Conservation (phyloP, 352 stramenopile genomes). For the Globisporangium nodosum region DNA sequence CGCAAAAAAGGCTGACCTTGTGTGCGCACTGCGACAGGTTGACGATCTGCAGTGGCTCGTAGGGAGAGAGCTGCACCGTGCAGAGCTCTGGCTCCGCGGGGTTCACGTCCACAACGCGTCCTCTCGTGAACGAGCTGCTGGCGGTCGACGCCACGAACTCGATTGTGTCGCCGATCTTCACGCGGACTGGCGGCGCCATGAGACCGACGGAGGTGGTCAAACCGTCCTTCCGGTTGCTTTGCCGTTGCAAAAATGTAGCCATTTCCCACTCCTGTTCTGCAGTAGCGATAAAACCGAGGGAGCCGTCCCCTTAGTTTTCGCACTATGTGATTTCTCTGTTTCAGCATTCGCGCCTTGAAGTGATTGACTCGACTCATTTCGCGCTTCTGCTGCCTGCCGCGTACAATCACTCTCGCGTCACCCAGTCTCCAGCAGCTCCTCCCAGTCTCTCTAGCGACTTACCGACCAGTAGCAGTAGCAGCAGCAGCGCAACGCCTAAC, state of each 20-base stretch:
- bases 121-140: constrained; percentile 11
- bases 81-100: constrained; percentile 15
- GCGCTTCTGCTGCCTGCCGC: not conserved
- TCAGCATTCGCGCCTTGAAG: not conserved
- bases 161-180: constrained; percentile 42
- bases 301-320: not conserved
- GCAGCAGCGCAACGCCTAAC: not conserved
- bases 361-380: not conserved
- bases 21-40: constrained; percentile 20
- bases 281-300: no score
- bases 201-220: not conserved
- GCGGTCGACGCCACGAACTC: constrained; percentile 23
- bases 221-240: not conserved
- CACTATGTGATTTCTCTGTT: not conserved
- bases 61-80: constrained; percentile 34
- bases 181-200: constrained; percentile 3
- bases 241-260: not conserved
- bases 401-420: not conserved
- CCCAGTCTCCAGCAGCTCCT: not conserved
- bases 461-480: not conserved
- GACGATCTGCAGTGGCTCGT: constrained; percentile 33
- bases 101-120: constrained; percentile 30
- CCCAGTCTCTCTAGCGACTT: not conserved
- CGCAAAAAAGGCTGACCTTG: constrained; percentile 23
- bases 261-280: no score